These are phyloP conservation scores for Fusarium fujikuroi DNA, from an alignment of 2,329 filamentous ascomycete genomes.

Conservation along the genomic window DNA sequence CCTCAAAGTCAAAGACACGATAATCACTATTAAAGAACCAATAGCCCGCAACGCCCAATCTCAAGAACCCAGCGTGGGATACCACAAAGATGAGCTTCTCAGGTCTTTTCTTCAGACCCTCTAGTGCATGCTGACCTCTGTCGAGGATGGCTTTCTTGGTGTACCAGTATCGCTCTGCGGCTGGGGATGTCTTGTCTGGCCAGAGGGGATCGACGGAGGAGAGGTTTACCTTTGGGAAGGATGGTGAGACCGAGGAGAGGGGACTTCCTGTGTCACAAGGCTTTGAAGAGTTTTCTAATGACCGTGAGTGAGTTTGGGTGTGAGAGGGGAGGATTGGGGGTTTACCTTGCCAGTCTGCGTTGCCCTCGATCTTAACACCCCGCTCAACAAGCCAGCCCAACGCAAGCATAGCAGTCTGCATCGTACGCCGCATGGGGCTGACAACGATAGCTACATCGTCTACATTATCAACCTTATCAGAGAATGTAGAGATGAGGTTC, in stretches of 20 bases:
- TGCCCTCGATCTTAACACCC: conserved; percentile 64
- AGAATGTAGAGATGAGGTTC: conserved; percentile 53
- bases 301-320: neutral
- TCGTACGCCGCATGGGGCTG: conserved; percentile 72
- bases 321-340: too few relatives aligned
- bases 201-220: conserved; percentile 66
- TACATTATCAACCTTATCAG: conserved; percentile 46
- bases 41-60: conserved; percentile 65
- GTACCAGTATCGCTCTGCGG: conserved; percentile 61
- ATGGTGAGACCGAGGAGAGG: conserved; percentile 53
- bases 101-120: conserved; percentile 60
- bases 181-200: conserved; percentile 68
- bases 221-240: conserved; percentile 69
- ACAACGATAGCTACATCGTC: conserved; percentile 64
- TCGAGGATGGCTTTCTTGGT: conserved; percentile 62
- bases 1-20: conserved; percentile 67
- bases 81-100: conserved; percentile 74
- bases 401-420: conserved; percentile 70
- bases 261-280: conserved; percentile 71
- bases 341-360: conserved; percentile 73
- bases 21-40: conserved; percentile 73
- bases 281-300: conserved; percentile 62
- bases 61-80: conserved; percentile 71
- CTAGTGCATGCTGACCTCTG: conserved; percentile 63
- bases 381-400: conserved; percentile 67